Percentiles rank a stretch among this genome's conserved stretches.
Evolutionary conservation across 331 rosid species (phyloP).

Genomic region (Arachis monticola): DNA sequence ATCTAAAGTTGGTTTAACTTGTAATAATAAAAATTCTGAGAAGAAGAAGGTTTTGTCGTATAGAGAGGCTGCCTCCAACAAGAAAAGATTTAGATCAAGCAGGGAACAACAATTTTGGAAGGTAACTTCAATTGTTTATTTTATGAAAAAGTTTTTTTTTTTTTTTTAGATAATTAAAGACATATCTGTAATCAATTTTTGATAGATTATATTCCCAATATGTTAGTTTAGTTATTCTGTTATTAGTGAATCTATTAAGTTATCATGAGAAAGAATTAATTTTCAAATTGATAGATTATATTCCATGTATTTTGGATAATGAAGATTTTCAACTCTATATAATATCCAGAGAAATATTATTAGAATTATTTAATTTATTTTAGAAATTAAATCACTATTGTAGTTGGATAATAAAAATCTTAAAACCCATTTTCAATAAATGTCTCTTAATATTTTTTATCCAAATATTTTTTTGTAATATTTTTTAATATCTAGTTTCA

Average conservation of each 20-base stretch:
- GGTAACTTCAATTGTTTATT: slow-evolving; percentile 49
- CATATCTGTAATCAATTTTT: not conserved
- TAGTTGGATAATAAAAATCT: too few species aligned
- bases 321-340: not conserved
- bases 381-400: too few species aligned
- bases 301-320: slow-evolving; percentile 7
- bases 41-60: slow-evolving; percentile 76
- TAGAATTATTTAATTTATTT: too few species aligned
- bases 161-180: too few species aligned
- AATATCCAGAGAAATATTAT: not conserved
- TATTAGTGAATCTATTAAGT: slow-evolving; percentile 19
- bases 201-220: not conserved
- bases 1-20: slow-evolving; percentile 48
- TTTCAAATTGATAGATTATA: not conserved
- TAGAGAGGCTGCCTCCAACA: slow-evolving; percentile 62
- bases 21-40: slow-evolving; percentile 65
- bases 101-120: slow-evolving; percentile 59
- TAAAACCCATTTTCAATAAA: too few species aligned
- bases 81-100: slow-evolving; percentile 48
- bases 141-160: not conserved
- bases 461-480: too few species aligned
- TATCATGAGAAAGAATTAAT: slow-evolving; percentile 4
- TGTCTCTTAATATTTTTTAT: too few species aligned
- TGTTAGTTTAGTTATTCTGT: slow-evolving; percentile 5
- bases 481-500: too few species aligned